A percentile compares a stretch with the other conserved stretches of the same genome.
Conservation (phyloP, 371 early-diverging fungal species). For the Sporodiniella umbellata region DNA sequence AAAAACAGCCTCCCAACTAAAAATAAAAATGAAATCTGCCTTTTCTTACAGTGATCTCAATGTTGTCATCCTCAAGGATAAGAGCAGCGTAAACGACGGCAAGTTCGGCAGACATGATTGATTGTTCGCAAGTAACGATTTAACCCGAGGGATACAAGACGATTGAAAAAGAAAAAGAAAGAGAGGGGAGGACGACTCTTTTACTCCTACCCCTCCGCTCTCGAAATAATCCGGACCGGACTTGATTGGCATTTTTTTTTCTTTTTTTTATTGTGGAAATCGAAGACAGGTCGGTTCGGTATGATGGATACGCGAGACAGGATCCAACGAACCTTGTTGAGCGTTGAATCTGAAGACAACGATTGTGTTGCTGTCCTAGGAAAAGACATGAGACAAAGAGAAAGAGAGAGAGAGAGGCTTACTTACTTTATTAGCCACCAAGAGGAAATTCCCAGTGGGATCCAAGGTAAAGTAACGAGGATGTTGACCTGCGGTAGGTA, state of each 20-base stretch:
- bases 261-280: constrained; percentile 12
- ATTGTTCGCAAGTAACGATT: constrained; percentile 36
- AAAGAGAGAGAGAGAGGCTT: background rate
- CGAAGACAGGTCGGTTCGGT: constrained; percentile 40
- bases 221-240: background rate
- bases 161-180: constrained; percentile 20
- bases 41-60: constrained; percentile 91
- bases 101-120: constrained; percentile 71
- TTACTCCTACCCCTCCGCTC: background rate
- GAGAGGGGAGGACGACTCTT: background rate
- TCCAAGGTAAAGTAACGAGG: constrained; percentile 45
- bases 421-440: constrained; percentile 40
- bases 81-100: constrained; percentile 97
- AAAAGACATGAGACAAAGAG: background rate
- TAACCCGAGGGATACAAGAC: constrained; percentile 39
- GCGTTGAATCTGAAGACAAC: constrained; percentile 34
- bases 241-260: background rate
- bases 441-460: constrained; percentile 35
- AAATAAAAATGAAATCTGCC: no score
- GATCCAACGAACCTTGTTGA: constrained; percentile 24
- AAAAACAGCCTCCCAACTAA: no score
- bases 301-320: constrained; percentile 24
- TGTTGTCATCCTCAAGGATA: constrained; percentile 96
- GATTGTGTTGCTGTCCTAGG: constrained; percentile 36
- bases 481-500: constrained; percentile 31